These are phyloP conservation scores for Colletotrichum spinosum DNA, from an alignment of 2,329 filamentous ascomycete genomes.

Conservation along the genomic window DNA sequence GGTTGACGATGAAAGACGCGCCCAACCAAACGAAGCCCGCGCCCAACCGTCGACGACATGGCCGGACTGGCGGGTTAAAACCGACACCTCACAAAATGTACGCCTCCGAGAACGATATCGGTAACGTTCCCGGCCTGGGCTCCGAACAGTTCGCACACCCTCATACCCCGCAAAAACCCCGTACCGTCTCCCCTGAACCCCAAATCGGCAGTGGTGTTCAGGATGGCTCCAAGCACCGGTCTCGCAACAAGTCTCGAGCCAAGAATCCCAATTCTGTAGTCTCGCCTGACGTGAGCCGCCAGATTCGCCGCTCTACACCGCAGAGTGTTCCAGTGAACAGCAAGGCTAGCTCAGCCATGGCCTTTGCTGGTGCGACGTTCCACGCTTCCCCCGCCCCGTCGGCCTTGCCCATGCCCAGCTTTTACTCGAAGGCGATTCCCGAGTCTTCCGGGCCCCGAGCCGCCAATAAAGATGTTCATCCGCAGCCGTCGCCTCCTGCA, in stretches of 20 bases:
- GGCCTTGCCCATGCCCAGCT: constrained; percentile 89
- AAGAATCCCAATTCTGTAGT: constrained; percentile 38
- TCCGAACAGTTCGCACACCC: constrained; percentile 49
- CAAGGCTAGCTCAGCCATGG: constrained; percentile 62
- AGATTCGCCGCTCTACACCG: constrained; percentile 58
- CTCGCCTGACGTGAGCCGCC: constrained; percentile 56
- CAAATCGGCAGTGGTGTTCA: constrained; percentile 45
- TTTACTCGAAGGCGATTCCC: constrained; percentile 79
- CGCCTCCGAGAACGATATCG: constrained; percentile 67
- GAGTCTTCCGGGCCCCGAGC: constrained; percentile 63
- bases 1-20: constrained; percentile 47
- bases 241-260: constrained; percentile 38
- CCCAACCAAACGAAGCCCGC: constrained; percentile 48
- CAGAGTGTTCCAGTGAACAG: constrained; percentile 46
- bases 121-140: constrained; percentile 44
- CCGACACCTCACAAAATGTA: constrained; percentile 63
- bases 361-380: constrained; percentile 94
- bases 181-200: constrained; percentile 49
- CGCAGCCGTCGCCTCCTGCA: constrained; percentile 63
- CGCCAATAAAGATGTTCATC: constrained; percentile 48
- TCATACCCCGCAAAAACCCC: constrained; percentile 61
- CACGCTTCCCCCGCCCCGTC: constrained; percentile 94
- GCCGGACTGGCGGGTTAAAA: constrained; percentile 48
- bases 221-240: constrained; percentile 41
- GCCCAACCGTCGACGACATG: constrained; percentile 49